Percentiles rank a stretch among this genome's conserved stretches.
Conservation (phyloP, 495 filamentous ascomycete species). For the Staphylotrichum tortipilum region DNA sequence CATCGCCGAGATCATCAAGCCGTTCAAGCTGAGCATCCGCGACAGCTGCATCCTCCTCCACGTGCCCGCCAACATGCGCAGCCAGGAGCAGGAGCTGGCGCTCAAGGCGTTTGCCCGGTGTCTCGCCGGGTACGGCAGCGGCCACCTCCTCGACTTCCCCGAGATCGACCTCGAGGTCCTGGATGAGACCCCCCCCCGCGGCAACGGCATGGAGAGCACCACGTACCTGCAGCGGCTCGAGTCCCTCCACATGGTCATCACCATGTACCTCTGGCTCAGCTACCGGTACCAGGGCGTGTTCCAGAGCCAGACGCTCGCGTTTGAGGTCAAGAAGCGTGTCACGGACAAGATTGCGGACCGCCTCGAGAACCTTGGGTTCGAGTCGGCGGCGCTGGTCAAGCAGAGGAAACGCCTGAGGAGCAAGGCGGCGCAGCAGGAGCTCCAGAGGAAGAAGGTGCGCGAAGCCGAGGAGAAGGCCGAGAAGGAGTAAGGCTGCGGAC, state of each 20-base stretch:
- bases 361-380: constrained; percentile 37
- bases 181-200: constrained; percentile 28
- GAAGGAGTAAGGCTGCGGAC: constrained; percentile 10
- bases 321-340: constrained; percentile 69
- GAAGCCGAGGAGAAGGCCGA: too few relatives aligned
- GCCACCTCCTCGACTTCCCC: constrained; percentile 56
- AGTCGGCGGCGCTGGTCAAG: constrained; percentile 7
- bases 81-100: constrained; percentile 29
- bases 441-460: not conserved
- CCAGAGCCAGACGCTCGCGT: constrained; percentile 62
- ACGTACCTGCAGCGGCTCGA: constrained; percentile 61
- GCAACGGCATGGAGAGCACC: constrained; percentile 1
- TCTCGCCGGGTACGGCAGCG: constrained; percentile 55
- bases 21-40: constrained; percentile 51
- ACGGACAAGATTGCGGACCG: constrained; percentile 67
- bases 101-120: constrained; percentile 55
- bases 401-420: constrained; percentile 15
- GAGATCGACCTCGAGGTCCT: constrained; percentile 60
- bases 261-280: constrained; percentile 81
- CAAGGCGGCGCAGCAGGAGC: constrained; percentile 8
- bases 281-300: constrained; percentile 71
- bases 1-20: constrained; percentile 63
- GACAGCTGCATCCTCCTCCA: constrained; percentile 71
- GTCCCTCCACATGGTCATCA: constrained; percentile 66
- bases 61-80: constrained; percentile 47